Conservation (phyloP, 352 stramenopile genomes). For the Thraustochytrium sp. region DNA sequence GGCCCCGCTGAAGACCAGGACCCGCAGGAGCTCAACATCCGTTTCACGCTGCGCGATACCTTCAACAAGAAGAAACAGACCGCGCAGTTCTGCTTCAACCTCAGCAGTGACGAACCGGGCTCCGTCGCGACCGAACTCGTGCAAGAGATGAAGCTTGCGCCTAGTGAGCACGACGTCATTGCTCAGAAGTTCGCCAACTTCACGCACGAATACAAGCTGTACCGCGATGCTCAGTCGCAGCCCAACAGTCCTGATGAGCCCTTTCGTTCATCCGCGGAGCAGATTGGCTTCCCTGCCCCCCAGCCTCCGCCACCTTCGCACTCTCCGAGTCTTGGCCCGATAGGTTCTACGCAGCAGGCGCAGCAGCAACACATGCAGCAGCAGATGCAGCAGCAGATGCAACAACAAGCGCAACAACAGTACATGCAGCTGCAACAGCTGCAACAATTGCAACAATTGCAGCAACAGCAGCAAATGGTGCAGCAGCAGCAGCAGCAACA, state of each 20-base stretch:
- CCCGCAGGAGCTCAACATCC: neutral
- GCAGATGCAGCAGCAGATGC: too few species aligned
- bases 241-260: neutral
- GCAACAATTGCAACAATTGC: too few species aligned
- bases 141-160: neutral
- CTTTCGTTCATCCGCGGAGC: neutral
- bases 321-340: neutral
- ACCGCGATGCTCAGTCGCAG: neutral
- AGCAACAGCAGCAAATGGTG: neutral
- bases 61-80: neutral
- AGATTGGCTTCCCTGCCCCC: neutral
- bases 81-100: slow-evolving; percentile 5
- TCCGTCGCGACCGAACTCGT: neutral
- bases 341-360: too few species aligned
- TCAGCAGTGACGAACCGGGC: neutral
- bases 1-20: neutral
- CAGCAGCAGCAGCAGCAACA: neutral
- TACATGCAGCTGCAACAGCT: neutral
- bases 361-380: too few species aligned
- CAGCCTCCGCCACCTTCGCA: neutral
- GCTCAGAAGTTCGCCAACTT: neutral
- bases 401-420: neutral
- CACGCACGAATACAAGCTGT: neutral
- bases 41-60: neutral
- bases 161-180: neutral